Base-by-base conservation (phyloP, 1,284 basidiomycete species). In the Phellopilus nigrolimitatus region DNA sequence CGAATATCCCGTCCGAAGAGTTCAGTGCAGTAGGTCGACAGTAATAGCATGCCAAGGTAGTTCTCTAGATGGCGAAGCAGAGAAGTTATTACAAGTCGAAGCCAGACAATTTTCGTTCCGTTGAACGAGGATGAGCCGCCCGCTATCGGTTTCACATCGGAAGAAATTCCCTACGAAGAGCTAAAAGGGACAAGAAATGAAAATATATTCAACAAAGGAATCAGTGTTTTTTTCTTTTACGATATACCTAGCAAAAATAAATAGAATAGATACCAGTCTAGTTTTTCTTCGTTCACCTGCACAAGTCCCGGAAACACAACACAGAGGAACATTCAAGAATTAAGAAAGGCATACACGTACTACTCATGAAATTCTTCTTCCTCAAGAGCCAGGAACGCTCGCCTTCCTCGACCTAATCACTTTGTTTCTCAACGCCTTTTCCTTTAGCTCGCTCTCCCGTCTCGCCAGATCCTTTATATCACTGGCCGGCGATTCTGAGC, bases 381-480 rank as follows among this genome's bases (percentile, higher is more conserved):
- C 25, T 45, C 48, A 47, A 12, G 36, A 10, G 22, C 49, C 48
- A 10, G 48, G 33, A 3, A 27, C 61, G 49, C 66, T 71, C 22
- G 64, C 62, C 63, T 84, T 87, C 58, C 85, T 71, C 28, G 81
- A 82, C 59, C 83, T 73, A 57, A 89, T 78, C 49, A 89, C 86
- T 62, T 89, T 89, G 61, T 88, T 88, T 59, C 86, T 75, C 61
- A 89, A 64, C n/a, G 86, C 86, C 62, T 71, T 77, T 60, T 89
- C 86, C 62, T 88, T 88, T 43, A 89, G 63, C 61, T 89, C 86
- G 59, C 76, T 88, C 60, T 88, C 85, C 52, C 81, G 67, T 60
- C 69, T 75, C 58, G 79, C 78, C 27, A 88, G 67, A 49, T 80
- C 82, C 19, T 58, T 57, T 49, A 54, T 57, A 31, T 49, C 46